Base-by-base conservation (phyloP, 2,329 filamentous ascomycete species). In the Botrytis galanthina region DNA sequence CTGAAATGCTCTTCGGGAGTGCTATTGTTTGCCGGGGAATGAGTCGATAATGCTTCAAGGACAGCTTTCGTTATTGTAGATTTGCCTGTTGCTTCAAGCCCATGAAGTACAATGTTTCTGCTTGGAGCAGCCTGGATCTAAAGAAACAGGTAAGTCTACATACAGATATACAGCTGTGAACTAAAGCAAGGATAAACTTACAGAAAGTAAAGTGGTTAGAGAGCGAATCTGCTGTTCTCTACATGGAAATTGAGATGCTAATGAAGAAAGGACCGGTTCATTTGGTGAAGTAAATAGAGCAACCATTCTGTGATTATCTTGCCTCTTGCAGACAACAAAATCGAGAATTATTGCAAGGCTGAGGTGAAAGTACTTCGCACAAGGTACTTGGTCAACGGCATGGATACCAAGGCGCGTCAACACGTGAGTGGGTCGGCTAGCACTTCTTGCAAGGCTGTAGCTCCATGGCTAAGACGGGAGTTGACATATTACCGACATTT, bases 31-130 rank as follows among this genome's bases (percentile, higher is more conserved):
- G 87, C 82, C 48, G 90, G 85, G 9, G 89, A 77, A 26, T 85
- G 22, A 12, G 63, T 22, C n/a, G 77, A 79, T 20, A 88, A 83
- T 1, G 80, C 79, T 42, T 86, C 80, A 3, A 97, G 86, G 26
- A 94, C 86, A 4, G 87, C 85, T 73, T 86, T 85, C 5, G 91
- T 85, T 69, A 97, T 87, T 66, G 89, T 88, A 46, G 90, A 93
- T 84, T 98, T 98, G 59, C 94, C 95, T 0, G 95, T 97, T 3
- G 94, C 92, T 79, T 95, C 91, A 44, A 94, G 89, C 69, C 96
- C 96, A 81, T 98, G 91, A 67, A 97, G 82, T 35, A 98, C 90
- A 18, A 98, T 82, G 74, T 93, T 92, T 73, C 74, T 74, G 44
- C 37, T 46, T 46, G 73, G 66, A 35, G 73, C 71, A 8, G 71